Percentiles rank a stretch among this genome's conserved stretches.
Conservation (phyloP, 352 stramenopile species). For the Phytopythium kandeliae region DNA sequence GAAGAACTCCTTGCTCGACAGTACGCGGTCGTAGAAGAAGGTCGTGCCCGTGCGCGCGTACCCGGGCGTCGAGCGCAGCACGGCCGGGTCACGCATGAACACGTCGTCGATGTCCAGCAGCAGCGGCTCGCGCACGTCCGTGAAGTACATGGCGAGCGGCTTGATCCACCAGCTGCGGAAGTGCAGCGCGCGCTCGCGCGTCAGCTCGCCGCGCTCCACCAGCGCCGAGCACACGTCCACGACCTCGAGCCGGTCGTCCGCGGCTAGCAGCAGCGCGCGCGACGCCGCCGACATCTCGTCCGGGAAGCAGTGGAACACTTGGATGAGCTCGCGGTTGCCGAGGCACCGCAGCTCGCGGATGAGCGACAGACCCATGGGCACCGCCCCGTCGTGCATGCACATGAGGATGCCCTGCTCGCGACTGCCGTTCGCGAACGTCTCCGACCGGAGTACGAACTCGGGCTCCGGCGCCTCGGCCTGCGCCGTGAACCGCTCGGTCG, state of each 20-base stretch:
- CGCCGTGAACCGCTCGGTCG: neutral
- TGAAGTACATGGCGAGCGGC: constrained; percentile 36
- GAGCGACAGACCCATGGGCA: constrained; percentile 33
- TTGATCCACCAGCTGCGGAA: constrained; percentile 43
- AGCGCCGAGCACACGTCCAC: constrained; percentile 35
- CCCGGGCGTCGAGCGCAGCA: constrained; percentile 23
- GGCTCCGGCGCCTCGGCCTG: neutral
- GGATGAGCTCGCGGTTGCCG: constrained; percentile 25
- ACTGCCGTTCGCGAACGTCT: neutral
- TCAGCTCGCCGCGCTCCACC: constrained; percentile 8
- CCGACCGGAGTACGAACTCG: neutral
- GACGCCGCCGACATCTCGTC: constrained; percentile 18
- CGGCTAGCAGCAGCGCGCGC: constrained; percentile 15
- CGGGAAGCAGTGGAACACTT: constrained; percentile 21
- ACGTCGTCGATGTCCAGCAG: constrained; percentile 47
- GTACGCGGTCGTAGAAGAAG: constrained; percentile 67
- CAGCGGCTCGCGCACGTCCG: constrained; percentile 23
- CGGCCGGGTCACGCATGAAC: constrained; percentile 33
- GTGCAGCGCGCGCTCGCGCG: constrained; percentile 1
- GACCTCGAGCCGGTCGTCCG: constrained; percentile 24
- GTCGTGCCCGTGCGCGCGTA: constrained; percentile 42
- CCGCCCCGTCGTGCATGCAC: constrained; percentile 20
- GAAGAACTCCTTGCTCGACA: constrained; percentile 29
- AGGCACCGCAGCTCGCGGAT: constrained; percentile 28
- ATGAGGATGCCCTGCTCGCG: constrained; percentile 25